Evolutionary conservation across 352 stramenopile species (phyloP).

Genomic region (Pythium periplocum): DNA sequence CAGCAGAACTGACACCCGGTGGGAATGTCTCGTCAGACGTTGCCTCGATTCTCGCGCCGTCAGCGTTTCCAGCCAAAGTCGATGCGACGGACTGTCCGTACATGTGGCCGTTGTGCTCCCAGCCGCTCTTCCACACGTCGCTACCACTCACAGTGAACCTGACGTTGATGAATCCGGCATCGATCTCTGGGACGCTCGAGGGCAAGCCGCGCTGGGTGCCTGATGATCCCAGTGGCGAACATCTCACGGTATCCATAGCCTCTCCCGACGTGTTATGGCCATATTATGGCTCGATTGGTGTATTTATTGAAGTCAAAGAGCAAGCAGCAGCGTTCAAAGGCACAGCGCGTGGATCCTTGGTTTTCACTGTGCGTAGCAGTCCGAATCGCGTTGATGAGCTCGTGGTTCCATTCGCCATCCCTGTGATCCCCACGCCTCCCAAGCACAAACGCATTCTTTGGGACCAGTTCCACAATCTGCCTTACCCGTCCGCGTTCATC

Average conservation of each 20-base stretch:
- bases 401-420: conserved; percentile 36
- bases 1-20: no score
- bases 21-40: no score
- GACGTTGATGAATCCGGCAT: conserved; percentile 69
- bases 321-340: conserved; percentile 30
- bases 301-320: conserved; percentile 64
- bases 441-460: conserved; percentile 62
- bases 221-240: conserved; percentile 33
- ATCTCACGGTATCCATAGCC: conserved; percentile 42
- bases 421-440: conserved; percentile 41
- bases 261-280: conserved; percentile 51
- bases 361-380: conserved; percentile 40
- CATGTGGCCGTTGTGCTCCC: conserved; percentile 83
- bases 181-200: conserved; percentile 41
- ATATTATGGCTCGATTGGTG: conserved; percentile 62
- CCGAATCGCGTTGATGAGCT: conserved; percentile 32
- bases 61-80: conserved; percentile 54
- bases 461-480: conserved; percentile 88
- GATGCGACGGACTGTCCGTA: conserved; percentile 77
- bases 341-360: conserved; percentile 32
- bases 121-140: conserved; percentile 70
- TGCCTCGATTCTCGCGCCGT: background rate
- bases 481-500: conserved; percentile 80
- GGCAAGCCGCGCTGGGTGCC: conserved; percentile 45
- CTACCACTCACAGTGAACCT: conserved; percentile 79